Conservation (phyloP, 2,329 filamentous ascomycete genomes). For the Fusarium verrucosum region DNA sequence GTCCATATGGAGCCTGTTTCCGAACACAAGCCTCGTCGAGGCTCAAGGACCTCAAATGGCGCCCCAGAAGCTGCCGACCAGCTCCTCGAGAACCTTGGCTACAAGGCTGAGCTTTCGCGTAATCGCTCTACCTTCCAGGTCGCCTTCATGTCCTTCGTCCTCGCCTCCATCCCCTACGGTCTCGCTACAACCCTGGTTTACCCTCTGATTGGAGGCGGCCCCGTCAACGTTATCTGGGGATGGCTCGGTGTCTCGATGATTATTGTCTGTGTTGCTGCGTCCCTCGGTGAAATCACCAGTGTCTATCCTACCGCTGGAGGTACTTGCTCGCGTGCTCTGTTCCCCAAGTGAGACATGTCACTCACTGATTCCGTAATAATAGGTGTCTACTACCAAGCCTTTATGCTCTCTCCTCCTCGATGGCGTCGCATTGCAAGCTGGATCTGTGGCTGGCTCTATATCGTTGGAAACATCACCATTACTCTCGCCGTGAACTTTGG, state of each 20-base stretch:
- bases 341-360: conserved; percentile 21
- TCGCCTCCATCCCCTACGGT: conserved; percentile 79
- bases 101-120: conserved; percentile 71
- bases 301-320: conserved; percentile 81
- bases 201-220: conserved; percentile 72
- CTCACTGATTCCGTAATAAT: conserved; percentile 31
- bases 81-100: conserved; percentile 70
- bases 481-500: conserved; percentile 86
- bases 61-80: conserved; percentile 64
- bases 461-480: conserved; percentile 83
- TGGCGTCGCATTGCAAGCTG: conserved; percentile 73
- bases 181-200: conserved; percentile 75
- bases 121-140: conserved; percentile 74
- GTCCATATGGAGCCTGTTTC: conserved; percentile 29
- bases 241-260: conserved; percentile 75
- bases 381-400: conserved; percentile 79
- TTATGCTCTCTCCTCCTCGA: conserved; percentile 71
- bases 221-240: conserved; percentile 76
- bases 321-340: conserved; percentile 18
- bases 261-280: conserved; percentile 75
- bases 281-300: conserved; percentile 77
- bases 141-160: conserved; percentile 79
- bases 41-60: conserved; percentile 38
- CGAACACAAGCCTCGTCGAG: conserved; percentile 43
- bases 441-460: conserved; percentile 79